Evolutionary conservation across 2,329 filamentous ascomycete species (phyloP).

Genomic region (Botrytis medusae): DNA sequence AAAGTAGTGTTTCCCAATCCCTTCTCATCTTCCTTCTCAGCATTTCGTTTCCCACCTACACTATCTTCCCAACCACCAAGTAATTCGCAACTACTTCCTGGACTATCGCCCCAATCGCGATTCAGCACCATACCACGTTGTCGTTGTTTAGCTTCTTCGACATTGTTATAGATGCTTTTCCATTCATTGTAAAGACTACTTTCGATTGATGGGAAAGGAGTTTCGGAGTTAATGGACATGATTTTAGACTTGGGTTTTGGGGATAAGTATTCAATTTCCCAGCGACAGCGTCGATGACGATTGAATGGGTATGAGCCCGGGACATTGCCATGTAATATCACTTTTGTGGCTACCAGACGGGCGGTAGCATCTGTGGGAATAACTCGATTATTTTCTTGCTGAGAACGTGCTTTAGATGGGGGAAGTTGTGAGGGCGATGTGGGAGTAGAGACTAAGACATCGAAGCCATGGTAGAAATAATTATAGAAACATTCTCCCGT

Average conservation of each 20-base stretch:
- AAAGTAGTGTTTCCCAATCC: slow-evolving; percentile 74
- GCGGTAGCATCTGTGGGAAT: slow-evolving; percentile 46
- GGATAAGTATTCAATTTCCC: slow-evolving; percentile 67
- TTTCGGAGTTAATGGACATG: slow-evolving; percentile 54
- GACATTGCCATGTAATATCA: slow-evolving; percentile 93
- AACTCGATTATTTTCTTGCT: slow-evolving; percentile 31
- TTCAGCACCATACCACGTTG: slow-evolving; percentile 85
- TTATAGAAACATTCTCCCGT: slow-evolving; percentile 89
- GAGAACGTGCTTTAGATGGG: slow-evolving; percentile 46
- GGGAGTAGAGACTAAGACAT: slow-evolving; percentile 83
- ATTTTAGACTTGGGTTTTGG: slow-evolving; percentile 43
- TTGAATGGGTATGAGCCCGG: slow-evolving; percentile 98
- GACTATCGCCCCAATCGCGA: slow-evolving; percentile 86
- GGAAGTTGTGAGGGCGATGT: slow-evolving; percentile 63
- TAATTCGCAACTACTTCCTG: slow-evolving; percentile 80
- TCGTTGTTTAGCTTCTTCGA: slow-evolving; percentile 50
- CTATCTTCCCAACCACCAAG: slow-evolving; percentile 85
- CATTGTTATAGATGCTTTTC: slow-evolving; percentile 62
- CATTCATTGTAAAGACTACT: slow-evolving; percentile 66
- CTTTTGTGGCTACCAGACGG: slow-evolving; percentile 79
- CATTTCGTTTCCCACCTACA: slow-evolving; percentile 44
- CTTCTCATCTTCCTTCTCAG: slow-evolving; percentile 51
- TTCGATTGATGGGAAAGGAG: slow-evolving; percentile 72
- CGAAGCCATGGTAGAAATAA: slow-evolving; percentile 94
- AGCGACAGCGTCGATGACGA: slow-evolving; percentile 83